These are phyloP conservation scores for Patellifolia procumbens DNA, from an alignment of 179 eudicot genomes.

Conservation along the genomic window DNA sequence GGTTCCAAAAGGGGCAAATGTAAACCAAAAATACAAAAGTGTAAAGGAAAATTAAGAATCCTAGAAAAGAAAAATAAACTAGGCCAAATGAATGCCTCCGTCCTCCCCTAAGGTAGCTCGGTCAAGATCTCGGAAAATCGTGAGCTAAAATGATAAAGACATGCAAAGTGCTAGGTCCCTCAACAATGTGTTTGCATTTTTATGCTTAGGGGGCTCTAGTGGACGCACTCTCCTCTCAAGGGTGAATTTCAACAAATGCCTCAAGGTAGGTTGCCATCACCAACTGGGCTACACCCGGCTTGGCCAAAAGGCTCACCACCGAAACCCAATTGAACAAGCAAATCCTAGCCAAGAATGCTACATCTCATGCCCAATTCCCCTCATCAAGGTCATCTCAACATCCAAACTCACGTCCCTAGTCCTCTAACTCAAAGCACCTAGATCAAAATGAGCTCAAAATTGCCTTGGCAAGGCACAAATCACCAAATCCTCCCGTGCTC, in stretches of 20 bases:
- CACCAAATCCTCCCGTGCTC: neutral
- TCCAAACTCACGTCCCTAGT: neutral
- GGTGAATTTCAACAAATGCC: neutral
- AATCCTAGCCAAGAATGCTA: neutral
- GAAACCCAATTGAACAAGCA: neutral
- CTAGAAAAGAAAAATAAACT: neutral
- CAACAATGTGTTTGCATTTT: neutral
- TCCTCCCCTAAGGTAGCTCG: neutral
- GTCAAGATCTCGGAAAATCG: neutral
- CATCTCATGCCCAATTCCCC: neutral
- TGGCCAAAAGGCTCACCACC: neutral
- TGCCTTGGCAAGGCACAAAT: neutral
- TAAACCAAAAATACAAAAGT: neutral
- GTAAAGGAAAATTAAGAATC: neutral
- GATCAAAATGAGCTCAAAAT: neutral
- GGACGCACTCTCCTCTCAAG: neutral
- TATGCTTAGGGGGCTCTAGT: neutral
- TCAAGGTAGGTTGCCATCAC: neutral
- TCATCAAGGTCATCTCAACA: neutral
- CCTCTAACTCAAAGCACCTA: neutral
- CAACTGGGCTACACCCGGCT: neutral
- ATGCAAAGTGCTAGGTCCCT: neutral
- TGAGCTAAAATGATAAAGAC: neutral
- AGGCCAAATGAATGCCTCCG: neutral
- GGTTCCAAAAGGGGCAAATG: neutral